Evolutionary conservation across 2,329 filamentous ascomycete species (phyloP).

Genomic region (Penicillium sp.): DNA sequence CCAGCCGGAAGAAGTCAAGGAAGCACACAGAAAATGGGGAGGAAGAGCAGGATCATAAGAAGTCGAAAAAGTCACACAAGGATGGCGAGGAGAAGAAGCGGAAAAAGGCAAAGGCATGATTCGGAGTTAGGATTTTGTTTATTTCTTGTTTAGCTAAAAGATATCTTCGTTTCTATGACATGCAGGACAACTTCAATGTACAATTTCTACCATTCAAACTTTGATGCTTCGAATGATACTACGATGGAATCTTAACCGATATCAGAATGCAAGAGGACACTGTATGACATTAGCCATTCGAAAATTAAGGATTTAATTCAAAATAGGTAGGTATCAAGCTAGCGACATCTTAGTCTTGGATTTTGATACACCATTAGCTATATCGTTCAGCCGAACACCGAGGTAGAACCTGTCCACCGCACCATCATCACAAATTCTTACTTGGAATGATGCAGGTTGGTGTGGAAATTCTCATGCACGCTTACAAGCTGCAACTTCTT

Average conservation of each 20-base stretch:
- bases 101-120: slow-evolving; percentile 40
- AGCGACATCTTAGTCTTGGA: not conserved
- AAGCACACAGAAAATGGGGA: slow-evolving; percentile 28
- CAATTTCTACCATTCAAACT: slow-evolving; percentile 7
- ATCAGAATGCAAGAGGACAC: not conserved
- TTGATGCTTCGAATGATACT: not conserved
- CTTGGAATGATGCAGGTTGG: slow-evolving; percentile 10
- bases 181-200: slow-evolving; percentile 20
- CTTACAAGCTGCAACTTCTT: slow-evolving; percentile 16
- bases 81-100: slow-evolving; percentile 42
- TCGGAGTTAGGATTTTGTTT: slow-evolving; percentile 14
- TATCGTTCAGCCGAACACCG: not conserved
- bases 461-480: slow-evolving; percentile 19
- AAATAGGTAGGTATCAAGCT: not conserved
- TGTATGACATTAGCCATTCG: not conserved
- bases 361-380: not conserved
- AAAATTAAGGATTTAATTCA: not conserved
- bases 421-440: not conserved
- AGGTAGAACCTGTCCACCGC: not conserved
- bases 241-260: not conserved
- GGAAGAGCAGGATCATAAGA: slow-evolving; percentile 21
- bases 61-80: slow-evolving; percentile 37
- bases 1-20: slow-evolving; percentile 44
- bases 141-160: slow-evolving; percentile 12
- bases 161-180: slow-evolving; percentile 22